Evolutionary conservation across 352 stramenopile species (phyloP), one percentile per base, ranked within the genome.

Genomic region (Phytophthora niederhauseri): DNA sequence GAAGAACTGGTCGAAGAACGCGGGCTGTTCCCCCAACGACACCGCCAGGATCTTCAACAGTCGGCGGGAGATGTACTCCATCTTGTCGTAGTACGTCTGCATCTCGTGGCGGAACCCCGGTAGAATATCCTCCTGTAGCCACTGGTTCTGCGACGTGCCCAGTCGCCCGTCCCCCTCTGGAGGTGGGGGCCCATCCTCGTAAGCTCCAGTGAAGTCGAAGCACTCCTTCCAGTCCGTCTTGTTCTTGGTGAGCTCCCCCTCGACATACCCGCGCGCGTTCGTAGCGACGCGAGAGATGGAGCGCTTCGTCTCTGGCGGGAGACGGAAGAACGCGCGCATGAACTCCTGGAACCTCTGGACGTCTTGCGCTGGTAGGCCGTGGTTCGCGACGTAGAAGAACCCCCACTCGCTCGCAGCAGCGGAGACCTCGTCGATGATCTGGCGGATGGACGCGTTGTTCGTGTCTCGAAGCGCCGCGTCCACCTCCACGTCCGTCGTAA

Each of bases 211-310:
- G 51, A 84, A 82, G 81, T 98, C 94, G 14, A 98, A 78, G 11
- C 70, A 78, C 68, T 98, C 86, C 54, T 98, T 98, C 91, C 90
- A 98, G 76, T 98, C 95, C 24, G 74, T 80, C 58, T 88, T 94
- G 72, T 97, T 91, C 80, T 98, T 98, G 43, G 95, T 99, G 31
- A 98, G 77, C 68, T 99, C 96, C 67, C 97, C 86, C 66, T 98
- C 91, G 76, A 97, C 98, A 72, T 92, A 99, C 15, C 96, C 95
- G 58, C 92, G 81, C 38, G 92, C 80, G 82, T 98, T 98, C 22
- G 68, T 78, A 45, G 68, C 82, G 56, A n/a, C 85, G 66, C 92
- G 96, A 5, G 68, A 90, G 52, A 97, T 58, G 1, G 52, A 53
- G 36, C 59, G 50, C 71, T 94, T 93, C 20, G 77, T 49, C 1